Percentiles rank a stretch among this genome's conserved stretches.
Conservation (phyloP, 495 filamentous ascomycete genomes). For the Xylaria grammica region DNA sequence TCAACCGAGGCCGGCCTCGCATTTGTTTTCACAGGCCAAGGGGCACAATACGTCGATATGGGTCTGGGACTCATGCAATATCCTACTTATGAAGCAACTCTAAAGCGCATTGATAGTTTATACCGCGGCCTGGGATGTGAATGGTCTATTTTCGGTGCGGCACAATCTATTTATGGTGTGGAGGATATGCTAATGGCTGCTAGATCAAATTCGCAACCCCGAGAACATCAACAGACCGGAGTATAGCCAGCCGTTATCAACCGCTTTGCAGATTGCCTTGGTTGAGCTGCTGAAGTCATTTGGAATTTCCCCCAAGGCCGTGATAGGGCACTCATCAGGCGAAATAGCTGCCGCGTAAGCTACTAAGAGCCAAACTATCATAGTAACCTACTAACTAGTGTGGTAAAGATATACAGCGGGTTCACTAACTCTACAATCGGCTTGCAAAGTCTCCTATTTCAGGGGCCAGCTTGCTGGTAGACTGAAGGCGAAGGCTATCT, state of each 20-base stretch:
- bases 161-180: slow-evolving; percentile 31
- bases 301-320: slow-evolving; percentile 48
- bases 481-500: slow-evolving; percentile 27
- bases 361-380: background rate
- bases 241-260: slow-evolving; percentile 47
- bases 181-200: slow-evolving; percentile 9
- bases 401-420: slow-evolving; percentile 45
- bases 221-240: slow-evolving; percentile 43
- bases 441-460: slow-evolving; percentile 54
- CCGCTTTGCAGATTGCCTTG: slow-evolving; percentile 52
- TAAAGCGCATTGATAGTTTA: slow-evolving; percentile 33
- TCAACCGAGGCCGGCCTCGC: slow-evolving; percentile 27
- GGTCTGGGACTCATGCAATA: slow-evolving; percentile 47
- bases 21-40: slow-evolving; percentile 50
- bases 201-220: slow-evolving; percentile 23
- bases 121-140: slow-evolving; percentile 29
- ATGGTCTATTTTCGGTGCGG: slow-evolving; percentile 41
- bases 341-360: slow-evolving; percentile 53
- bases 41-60: slow-evolving; percentile 57
- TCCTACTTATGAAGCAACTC: slow-evolving; percentile 25
- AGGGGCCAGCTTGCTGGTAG: slow-evolving; percentile 36
- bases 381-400: slow-evolving; percentile 15
- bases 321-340: slow-evolving; percentile 63
- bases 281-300: slow-evolving; percentile 54
- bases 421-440: slow-evolving; percentile 44